Evolutionary conservation across 306 rosid species (phyloP), one percentile per base, ranked within the genome.

Genomic region (Sindora glabra): DNA sequence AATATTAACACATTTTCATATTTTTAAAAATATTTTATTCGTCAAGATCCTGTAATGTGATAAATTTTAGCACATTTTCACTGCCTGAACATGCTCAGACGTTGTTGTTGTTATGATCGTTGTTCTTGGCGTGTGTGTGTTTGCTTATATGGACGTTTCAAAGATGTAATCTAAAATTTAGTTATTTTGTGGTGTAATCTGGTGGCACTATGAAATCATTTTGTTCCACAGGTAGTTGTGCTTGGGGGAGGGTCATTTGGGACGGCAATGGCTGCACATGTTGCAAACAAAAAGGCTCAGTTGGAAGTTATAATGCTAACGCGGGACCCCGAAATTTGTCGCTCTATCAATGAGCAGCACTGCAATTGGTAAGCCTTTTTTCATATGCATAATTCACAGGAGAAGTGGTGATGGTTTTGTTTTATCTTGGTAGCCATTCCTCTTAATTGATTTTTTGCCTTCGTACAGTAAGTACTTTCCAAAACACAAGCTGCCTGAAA

Each of bases 161-260:
- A 41, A 18, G 5, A 22, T 32, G 10, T 47, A 13, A 10, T 29
- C 6, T 36, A 49, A 25, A 32, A 27, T 47, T 16, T 39, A 11
- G 40, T 47, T n/a, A 7, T n/a, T 40, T 26, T 59, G 15, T 10
- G 16, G 3, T 49, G 7, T 57, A 22, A 47, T 60, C 13, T 15
- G 50, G n/a, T 36, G 56, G 53, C 47, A 47, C 33, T 62, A 25
- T 56, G 52, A 49, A 14, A 5, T 29, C 21, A 2, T 56, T 69
- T 72, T 59, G 56, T 36, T 46, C 40, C 24, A 26, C 57, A 90
- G 94, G 89, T 90, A 52, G 96, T 86, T 44, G 91, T 91, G 75
- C 97, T 91, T 53, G 97, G 97, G 54, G 96, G 96, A 60, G 97
- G 97, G 13, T 91, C 96, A 13, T 91, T 91, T 79, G 97, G 95